Evolutionary conservation across 225 moss, liverwort and hornwort genomes (phyloP), one percentile per base, ranked within the genome.

Genomic region (Takakia lepidozioides): DNA sequence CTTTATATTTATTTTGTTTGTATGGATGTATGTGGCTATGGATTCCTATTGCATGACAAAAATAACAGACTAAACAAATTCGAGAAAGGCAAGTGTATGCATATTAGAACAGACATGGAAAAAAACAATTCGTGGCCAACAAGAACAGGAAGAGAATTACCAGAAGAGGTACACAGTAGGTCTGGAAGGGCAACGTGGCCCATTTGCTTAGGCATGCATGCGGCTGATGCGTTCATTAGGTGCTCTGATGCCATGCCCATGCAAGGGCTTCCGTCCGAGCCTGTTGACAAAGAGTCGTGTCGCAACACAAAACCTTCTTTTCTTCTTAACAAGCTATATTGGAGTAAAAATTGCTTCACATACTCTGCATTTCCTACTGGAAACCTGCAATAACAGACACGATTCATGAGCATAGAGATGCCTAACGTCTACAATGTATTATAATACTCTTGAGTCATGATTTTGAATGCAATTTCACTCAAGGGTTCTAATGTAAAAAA

Each of bases 331-430:
- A 98, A 91, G 57, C 85, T 98, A 32, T 98, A 98, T 17, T 98
- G 95, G 36, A 98, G 50, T 39, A 98, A 71, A 56, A 98, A 98
- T 62, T 91, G 95, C 74, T 98, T 98, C 46, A 98, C 91, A 72
- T 98, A 98, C 71, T 98, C 95, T 0, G 95, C 95, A 68, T 98
- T 98, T 40, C 91, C 95, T 0, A 98, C 85, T 25, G 91, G 95
- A 75, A 98, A 91, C 59, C 95, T 98, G 68, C 64, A 38, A n/a
- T n/a, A n/a, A 59, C 47, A 65, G 10, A 55, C 35, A n/a, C 43
- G 22, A 11, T 24, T 15, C 27, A 53, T 5, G 13, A 4, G 9
- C 43, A 54, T 41, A 28, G 16, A 42, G n/a, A n/a, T n/a, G n/a
- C n/a, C n/a, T n/a, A n/a, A n/a, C n/a, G n/a, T n/a, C n/a, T n/a